Conservation (phyloP, 108 stramenopile species). For the Nannochloropsis salina region DNA sequence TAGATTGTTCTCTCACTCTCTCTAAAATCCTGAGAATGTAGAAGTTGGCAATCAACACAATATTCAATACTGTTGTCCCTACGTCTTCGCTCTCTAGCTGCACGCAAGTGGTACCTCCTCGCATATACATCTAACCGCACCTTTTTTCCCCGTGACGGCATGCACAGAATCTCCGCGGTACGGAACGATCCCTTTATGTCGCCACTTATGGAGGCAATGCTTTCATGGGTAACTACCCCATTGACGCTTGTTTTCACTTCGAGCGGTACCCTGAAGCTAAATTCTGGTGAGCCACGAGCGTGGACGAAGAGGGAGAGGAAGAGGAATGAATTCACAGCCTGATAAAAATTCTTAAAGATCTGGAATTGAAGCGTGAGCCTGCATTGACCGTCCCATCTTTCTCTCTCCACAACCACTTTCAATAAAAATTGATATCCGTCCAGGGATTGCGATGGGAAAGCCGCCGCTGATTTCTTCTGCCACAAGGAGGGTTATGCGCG, state of each 20-base stretch:
- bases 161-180: not conserved
- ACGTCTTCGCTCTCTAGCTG: too few species aligned
- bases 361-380: not conserved
- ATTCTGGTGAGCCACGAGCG: not conserved
- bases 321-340: not conserved
- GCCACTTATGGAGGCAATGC: not conserved
- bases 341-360: not conserved
- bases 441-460: not conserved
- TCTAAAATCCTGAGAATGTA: too few species aligned
- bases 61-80: too few species aligned
- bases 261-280: not conserved
- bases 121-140: not conserved
- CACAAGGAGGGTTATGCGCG: not conserved
- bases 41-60: too few species aligned
- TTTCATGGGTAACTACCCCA: not conserved
- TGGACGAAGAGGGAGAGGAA: not conserved
- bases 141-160: not conserved
- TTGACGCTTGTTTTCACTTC: not conserved
- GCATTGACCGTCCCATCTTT: not conserved
- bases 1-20: too few species aligned
- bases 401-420: not conserved
- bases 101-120: too few species aligned
- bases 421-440: not conserved
- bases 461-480: not conserved
- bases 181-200: not conserved